Evolutionary conservation across 257 asterid genomes (phyloP).

Genomic region (Solanum arcanum): DNA sequence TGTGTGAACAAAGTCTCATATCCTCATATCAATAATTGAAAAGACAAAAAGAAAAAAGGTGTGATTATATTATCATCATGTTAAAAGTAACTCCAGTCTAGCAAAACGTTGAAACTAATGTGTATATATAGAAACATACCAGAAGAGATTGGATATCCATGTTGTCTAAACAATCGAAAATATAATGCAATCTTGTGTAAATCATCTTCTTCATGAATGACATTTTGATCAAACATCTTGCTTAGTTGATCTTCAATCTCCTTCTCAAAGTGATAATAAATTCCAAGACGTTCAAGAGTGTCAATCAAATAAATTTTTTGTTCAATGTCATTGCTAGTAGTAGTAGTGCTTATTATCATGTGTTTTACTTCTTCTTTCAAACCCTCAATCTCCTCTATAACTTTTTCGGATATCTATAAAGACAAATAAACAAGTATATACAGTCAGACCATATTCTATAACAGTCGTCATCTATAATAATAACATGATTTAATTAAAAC

Average conservation of each 20-base stretch:
- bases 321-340: not conserved
- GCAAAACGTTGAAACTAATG: not conserved
- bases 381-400: not conserved
- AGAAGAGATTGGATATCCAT: constrained; percentile 3
- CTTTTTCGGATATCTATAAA: not conserved
- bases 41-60: too few relatives aligned
- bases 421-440: not conserved
- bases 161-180: constrained; percentile 6
- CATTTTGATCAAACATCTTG: not conserved
- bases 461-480: not conserved
- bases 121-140: not conserved
- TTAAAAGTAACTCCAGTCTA: not conserved
- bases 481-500: not conserved
- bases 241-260: not conserved
- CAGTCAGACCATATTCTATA: not conserved
- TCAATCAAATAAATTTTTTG: not conserved
- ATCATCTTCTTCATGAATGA: not conserved
- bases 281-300: constrained; percentile 3
- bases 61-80: too few relatives aligned
- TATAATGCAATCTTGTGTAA: not conserved
- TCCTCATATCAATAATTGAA: not conserved
- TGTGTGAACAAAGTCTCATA: not conserved
- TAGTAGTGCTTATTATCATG: not conserved
- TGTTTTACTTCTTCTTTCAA: not conserved
- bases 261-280: not conserved